These are phyloP conservation scores for Phytopythium aichiense DNA, from an alignment of 352 stramenopile species.

Conservation along the genomic window DNA sequence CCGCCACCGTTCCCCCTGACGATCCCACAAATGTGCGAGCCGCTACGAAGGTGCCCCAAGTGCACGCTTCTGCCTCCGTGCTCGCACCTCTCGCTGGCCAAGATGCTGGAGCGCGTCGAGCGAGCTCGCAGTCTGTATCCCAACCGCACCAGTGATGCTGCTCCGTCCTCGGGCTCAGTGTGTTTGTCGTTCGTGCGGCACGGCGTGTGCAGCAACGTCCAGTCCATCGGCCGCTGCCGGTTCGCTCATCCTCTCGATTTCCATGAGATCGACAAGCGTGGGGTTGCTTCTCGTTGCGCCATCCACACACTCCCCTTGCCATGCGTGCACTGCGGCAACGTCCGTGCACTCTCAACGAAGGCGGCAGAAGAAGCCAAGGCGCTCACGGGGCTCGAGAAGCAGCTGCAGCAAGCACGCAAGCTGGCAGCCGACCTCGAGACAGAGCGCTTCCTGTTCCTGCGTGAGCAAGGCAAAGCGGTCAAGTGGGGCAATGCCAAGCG, in stretches of 20 bases:
- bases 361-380: constrained; percentile 13
- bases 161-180: constrained; percentile 9
- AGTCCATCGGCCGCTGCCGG: constrained; percentile 53
- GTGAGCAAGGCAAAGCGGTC: constrained; percentile 32
- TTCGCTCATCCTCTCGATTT: constrained; percentile 51
- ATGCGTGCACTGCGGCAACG: constrained; percentile 54
- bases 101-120: constrained; percentile 40
- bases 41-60: constrained; percentile 50
- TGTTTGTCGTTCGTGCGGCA: constrained; percentile 45
- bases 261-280: constrained; percentile 48
- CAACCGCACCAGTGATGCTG: background rate
- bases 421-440: constrained; percentile 41
- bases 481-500: constrained; percentile 63
- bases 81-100: constrained; percentile 40
- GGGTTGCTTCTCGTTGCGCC: constrained; percentile 33
- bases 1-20: constrained; percentile 45
- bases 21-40: constrained; percentile 52
- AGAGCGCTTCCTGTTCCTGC: constrained; percentile 37
- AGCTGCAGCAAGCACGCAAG: constrained; percentile 29
- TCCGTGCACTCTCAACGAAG: constrained; percentile 20
- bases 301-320: constrained; percentile 52
- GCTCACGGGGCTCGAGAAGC: constrained; percentile 25
- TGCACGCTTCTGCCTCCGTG: constrained; percentile 70
- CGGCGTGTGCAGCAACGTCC: constrained; percentile 58
- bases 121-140: constrained; percentile 48